Conservation (phyloP, 768 basidiomycete genomes). For the Tephrocybe sp. region DNA sequence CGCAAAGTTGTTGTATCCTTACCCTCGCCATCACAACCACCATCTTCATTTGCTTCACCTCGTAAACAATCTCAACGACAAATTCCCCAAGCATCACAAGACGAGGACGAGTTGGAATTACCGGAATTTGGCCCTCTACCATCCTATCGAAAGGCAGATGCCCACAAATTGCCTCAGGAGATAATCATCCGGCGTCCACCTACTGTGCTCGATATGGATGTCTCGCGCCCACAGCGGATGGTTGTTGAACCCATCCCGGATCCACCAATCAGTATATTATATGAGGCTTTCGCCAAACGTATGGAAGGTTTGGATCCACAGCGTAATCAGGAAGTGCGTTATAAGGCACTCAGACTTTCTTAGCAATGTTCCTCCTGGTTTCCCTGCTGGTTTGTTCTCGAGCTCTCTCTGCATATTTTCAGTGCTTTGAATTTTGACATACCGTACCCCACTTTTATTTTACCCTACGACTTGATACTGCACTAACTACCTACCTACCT, state of each 20-base stretch:
- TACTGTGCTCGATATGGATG: conserved; percentile 14
- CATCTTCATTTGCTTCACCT: conserved; percentile 8
- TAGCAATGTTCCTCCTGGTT: too few relatives aligned
- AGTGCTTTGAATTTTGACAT: too few relatives aligned
- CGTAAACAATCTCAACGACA: conserved; percentile 15
- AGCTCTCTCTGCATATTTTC: too few relatives aligned
- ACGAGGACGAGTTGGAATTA: conserved; percentile 12
- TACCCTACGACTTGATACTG: too few relatives aligned
- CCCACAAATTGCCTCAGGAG: conserved; percentile 4
- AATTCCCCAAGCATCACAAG: conserved; percentile 2
- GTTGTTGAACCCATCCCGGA: conserved; percentile 3
- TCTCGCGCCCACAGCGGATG: conserved; percentile 18
- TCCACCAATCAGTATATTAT: conserved; percentile 18
- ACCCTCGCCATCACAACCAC: conserved; percentile 1
- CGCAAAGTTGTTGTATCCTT: neutral
- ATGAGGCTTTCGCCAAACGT: conserved; percentile 18
- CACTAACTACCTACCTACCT: too few relatives aligned
- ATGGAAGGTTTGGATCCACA: conserved; percentile 14
- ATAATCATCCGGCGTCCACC: conserved; percentile 15
- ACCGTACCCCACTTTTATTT: too few relatives aligned
- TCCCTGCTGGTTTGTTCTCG: neutral
- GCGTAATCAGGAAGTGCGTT: too few relatives aligned
- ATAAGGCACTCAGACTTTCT: too few relatives aligned
- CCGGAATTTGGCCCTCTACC: conserved; percentile 17
- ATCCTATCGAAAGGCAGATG: conserved; percentile 2